Percentiles rank a stretch among this genome's conserved stretches.
These are phyloP conservation scores for Penicillium canescens DNA, from an alignment of 495 filamentous ascomycete species.

Conservation along the genomic window DNA sequence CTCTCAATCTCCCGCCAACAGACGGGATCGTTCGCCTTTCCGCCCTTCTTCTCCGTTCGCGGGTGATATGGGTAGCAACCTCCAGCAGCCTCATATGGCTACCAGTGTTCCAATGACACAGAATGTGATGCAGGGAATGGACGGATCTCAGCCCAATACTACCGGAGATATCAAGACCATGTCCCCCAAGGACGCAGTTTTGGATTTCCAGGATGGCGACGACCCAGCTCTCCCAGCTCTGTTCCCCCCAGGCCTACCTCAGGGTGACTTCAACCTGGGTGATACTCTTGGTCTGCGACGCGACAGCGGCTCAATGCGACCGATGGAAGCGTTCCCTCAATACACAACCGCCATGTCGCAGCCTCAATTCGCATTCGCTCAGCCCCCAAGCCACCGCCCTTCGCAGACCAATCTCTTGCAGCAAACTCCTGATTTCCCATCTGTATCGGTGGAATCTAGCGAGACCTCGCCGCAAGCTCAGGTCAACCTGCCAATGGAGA, in stretches of 20 bases:
- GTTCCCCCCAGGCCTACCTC: conserved; percentile 54
- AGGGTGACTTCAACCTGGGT: conserved; percentile 41
- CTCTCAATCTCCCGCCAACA: conserved; percentile 54
- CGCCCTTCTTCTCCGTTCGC: conserved; percentile 70
- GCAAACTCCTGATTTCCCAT: conserved; percentile 60
- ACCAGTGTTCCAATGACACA: conserved; percentile 43
- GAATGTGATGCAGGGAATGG: conserved; percentile 29
- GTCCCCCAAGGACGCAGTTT: conserved; percentile 88
- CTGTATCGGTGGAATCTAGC: conserved; percentile 65
- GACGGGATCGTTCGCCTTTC: conserved; percentile 82
- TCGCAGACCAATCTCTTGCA: conserved; percentile 39
- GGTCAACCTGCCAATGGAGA: conserved; percentile 29
- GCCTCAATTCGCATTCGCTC: conserved; percentile 35
- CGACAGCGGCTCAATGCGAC: conserved; percentile 48
- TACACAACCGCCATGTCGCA: conserved; percentile 30
- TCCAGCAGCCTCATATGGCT: conserved; percentile 38
- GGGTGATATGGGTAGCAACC: conserved; percentile 28
- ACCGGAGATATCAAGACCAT: conserved; percentile 72
- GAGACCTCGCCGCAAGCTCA: conserved; percentile 33
- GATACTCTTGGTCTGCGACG: conserved; percentile 40
- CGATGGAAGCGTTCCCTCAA: conserved; percentile 46
- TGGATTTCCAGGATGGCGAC: conserved; percentile 78
- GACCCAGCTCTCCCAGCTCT: conserved; percentile 64
- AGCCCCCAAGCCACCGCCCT: conserved; percentile 57
- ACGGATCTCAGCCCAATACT: conserved; percentile 14